Base-by-base conservation (phyloP, 1,139 yeast species). In the Saccharomycopsis hybrid region DNA sequence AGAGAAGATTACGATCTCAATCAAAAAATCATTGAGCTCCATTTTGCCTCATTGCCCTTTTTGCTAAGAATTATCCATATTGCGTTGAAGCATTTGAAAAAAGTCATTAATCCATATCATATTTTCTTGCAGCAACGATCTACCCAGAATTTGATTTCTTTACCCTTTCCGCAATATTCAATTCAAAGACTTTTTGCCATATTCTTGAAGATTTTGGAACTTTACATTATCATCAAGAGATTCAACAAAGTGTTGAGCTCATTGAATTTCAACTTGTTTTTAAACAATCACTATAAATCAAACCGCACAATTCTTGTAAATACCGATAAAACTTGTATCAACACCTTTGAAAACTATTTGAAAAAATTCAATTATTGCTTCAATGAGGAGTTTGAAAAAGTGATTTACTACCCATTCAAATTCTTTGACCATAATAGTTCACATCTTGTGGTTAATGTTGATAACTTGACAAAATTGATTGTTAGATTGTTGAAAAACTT, bases 121-220 rank as follows among this genome's bases (percentile, higher is more conserved):
- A 31, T 28, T 9, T 52, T 44, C 25, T 29, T 50, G 28, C 78
- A 47, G 11, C 33, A 44, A 8, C 57, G 48, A 42, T 49, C 57
- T 1, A 63, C 42, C 53, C 64, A 45, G 55, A 59, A 38, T 51
- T 64, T 51, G 57, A 65, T 54, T 46, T 54, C 37, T 59, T 62
- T 66, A 47, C 62, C 76, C 55, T 60, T 65, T 47, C 65, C 69
- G 62, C 62, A 65, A 24, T 70, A 66, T 56, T 65, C 78, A 0
- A 61, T 77, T 50, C 85, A 80, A 57, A 67, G 74, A 54, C 64
- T 77, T 4, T 69, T 77, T 54, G 68, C 78, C 18, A 59, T 71
- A 44, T 70, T 75, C 2, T 59, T 74, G 41, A 64, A 78, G 49
- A 58, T 76, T 29, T 72, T 75, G 50, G 82, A 77, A 47, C 55